Evolutionary conservation across 73 alveolate species (phyloP).

Genomic region (Paramecium caudatum): DNA sequence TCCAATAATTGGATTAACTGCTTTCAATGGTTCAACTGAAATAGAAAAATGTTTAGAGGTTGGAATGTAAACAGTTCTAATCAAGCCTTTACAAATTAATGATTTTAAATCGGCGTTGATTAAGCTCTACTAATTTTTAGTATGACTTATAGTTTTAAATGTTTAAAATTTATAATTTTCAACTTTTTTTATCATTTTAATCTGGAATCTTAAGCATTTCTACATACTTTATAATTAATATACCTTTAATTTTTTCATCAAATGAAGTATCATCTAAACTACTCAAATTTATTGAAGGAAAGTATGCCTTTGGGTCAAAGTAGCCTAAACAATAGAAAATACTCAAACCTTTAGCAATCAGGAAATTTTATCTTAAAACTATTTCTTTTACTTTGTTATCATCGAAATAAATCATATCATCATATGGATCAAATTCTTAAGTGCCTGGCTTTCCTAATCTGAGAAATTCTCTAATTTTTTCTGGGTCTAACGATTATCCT

Average conservation of each 20-base stretch:
- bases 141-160: not conserved
- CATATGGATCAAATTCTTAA: conserved; percentile 76
- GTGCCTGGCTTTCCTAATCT: conserved; percentile 75
- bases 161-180: conserved; percentile 8
- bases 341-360: conserved; percentile 70
- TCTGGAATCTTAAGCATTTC: conserved; percentile 65
- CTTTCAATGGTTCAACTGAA: conserved; percentile 50
- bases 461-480: conserved; percentile 68
- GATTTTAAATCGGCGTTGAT: conserved; percentile 11
- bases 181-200: not conserved
- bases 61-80: conserved; percentile 70
- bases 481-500: conserved; percentile 69
- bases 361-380: conserved; percentile 71
- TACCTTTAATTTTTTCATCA: conserved; percentile 58
- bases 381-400: conserved; percentile 76
- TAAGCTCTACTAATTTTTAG: not conserved
- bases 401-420: conserved; percentile 74
- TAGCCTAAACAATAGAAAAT: not conserved
- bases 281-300: conserved; percentile 49
- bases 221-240: not conserved
- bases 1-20: conserved; percentile 74
- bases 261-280: conserved; percentile 63
- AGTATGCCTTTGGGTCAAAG: conserved; percentile 49
- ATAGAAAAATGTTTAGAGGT: conserved; percentile 58
- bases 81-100: conserved; percentile 63